Evolutionary conservation across 2,329 filamentous ascomycete genomes (phyloP), one percentile per base, ranked within the genome.

Genomic region (Thielaviopsis ethacetica): DNA sequence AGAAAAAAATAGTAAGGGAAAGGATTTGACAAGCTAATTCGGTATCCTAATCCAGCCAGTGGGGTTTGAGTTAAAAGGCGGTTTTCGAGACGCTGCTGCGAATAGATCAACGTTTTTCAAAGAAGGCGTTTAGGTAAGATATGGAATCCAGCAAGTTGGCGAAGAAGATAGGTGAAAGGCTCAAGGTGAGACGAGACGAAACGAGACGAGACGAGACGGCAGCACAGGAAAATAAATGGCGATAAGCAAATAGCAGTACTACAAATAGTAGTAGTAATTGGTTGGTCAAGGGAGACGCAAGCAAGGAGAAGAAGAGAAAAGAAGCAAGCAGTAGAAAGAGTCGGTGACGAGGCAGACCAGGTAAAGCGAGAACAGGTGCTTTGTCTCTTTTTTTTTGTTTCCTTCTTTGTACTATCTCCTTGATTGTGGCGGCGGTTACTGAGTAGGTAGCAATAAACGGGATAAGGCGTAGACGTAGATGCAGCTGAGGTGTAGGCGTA

Each of bases 11-110:
- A 38, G 52, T n/a, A 27, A 27, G 4, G 26, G 38, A 41, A 41
- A 41, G 15, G 12, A 6, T 41, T 41, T 41, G 38, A 41, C 38
- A 41, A 13, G 38, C 38, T 13, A 41, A 17, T 41, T 41, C 38
- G 12, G 38, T 41, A 41, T 55, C 53, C 24, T 55, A 44, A 38
- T 51, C 50, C 30, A 52, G 55, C 24, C 54, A 30, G 55, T 57
- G 55, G 55, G 47, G 55, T 52, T 57, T 5, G 3, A 6, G 4
- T 41, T 41, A 13, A 41, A 41, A 17, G 12, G 38, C 15, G 38
- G 38, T 13, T 41, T 41, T 41, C 13, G 38, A 41, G 38, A 4
- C 38, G 5, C 38, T 41, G 3, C 3, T 4, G 10, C 13, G 38
- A 13, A 41, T 41, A 3, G 38, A 41, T 41, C 12, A 17, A 10